Evolutionary conservation across 768 basidiomycete genomes (phyloP).

Genomic region (Amanita muscaria): DNA sequence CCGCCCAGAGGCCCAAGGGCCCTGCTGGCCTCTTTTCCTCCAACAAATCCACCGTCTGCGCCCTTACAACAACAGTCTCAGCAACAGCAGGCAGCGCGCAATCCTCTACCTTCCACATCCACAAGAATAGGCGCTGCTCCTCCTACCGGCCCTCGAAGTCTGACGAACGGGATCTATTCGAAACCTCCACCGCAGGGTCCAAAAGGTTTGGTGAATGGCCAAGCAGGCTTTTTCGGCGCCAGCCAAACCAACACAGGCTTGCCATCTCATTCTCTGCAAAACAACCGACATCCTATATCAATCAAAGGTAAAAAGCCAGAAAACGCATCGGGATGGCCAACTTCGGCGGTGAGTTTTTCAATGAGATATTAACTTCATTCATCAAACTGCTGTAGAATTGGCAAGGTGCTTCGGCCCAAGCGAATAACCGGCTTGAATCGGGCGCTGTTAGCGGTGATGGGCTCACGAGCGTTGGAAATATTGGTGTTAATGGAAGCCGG

Average conservation of each 20-base stretch:
- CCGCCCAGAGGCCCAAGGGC: constrained; percentile 71
- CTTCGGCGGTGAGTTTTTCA: constrained; percentile 18
- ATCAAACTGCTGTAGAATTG: constrained; percentile 20
- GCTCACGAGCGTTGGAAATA: constrained; percentile 12
- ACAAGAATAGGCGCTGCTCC: constrained; percentile 45
- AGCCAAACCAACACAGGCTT: constrained; percentile 15
- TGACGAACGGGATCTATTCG: constrained; percentile 31
- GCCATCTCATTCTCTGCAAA: constrained; percentile 19
- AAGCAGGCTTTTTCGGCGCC: constrained; percentile 11
- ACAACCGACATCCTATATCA: constrained; percentile 26
- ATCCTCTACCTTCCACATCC: constrained; percentile 13
- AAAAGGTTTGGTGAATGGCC: constrained; percentile 38
- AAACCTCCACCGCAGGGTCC: constrained; percentile 23
- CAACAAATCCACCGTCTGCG: constrained; percentile 15
- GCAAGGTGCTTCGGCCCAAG: constrained; percentile 21
- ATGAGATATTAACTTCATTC: no score
- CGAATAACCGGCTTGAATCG: constrained; percentile 20
- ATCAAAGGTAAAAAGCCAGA: constrained; percentile 31
- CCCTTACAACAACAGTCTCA: constrained; percentile 18
- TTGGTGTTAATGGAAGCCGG: constrained; percentile 13
- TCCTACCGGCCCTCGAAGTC: constrained; percentile 60
- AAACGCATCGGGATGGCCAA: constrained; percentile 11
- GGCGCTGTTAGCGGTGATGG: constrained; percentile 12
- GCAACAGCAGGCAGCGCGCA: constrained; percentile 13
- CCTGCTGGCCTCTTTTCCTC: constrained; percentile 40